phyloP scores from a whole-genome alignment of 2,329 filamentous ascomycete genomes.

The Colletotrichum abscissum region DNA sequence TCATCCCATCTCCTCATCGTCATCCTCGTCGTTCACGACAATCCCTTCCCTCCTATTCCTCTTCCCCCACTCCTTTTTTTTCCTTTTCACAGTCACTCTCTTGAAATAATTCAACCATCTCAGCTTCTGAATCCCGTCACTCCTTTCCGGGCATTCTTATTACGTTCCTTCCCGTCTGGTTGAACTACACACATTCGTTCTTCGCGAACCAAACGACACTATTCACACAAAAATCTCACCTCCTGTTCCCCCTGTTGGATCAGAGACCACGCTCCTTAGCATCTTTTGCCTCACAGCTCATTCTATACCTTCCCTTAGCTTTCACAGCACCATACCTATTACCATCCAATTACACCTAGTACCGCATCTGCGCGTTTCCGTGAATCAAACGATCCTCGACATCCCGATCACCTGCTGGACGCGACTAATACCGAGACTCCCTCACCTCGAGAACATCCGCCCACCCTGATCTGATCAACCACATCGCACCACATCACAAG shows the following conservation, averaged over 20 bases:
- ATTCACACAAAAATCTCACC: conserved; percentile 31
- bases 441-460: conserved; percentile 7
- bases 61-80: conserved; percentile 52
- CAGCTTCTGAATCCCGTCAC: conserved; percentile 57
- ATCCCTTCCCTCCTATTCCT: conserved; percentile 50
- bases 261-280: conserved; percentile 41
- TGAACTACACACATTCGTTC: conserved; percentile 39
- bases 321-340: conserved; percentile 14
- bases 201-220: conserved; percentile 35
- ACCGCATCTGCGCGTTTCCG: background rate
- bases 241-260: conserved; percentile 38
- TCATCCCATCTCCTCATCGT: conserved; percentile 48
- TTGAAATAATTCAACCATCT: conserved; percentile 54
- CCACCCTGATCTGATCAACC: background rate
- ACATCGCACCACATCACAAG: conserved; percentile 3
- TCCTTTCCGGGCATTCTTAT: conserved; percentile 61
- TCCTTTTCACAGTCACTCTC: conserved; percentile 61
- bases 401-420: conserved; percentile 30
- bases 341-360: background rate
- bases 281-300: conserved; percentile 34
- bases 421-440: conserved; percentile 30
- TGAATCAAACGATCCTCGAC: conserved; percentile 15
- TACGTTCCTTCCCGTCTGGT: conserved; percentile 51
- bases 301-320: conserved; percentile 32
- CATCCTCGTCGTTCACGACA: conserved; percentile 47